phyloP scores from a whole-genome alignment of 179 eudicot species.

The Silene coronaria region DNA sequence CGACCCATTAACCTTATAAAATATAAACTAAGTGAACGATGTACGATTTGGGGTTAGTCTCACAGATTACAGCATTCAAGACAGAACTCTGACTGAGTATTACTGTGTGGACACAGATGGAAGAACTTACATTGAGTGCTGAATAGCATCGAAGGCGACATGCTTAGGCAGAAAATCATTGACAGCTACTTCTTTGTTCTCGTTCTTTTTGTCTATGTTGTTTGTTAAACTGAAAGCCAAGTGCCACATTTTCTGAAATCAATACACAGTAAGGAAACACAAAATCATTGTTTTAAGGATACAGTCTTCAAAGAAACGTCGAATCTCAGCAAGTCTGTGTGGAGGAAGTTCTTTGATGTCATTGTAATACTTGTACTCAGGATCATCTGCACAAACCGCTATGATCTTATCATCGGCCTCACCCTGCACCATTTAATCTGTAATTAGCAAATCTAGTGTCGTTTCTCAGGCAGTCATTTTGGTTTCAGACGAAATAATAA shows the following conservation, averaged over 20 bases:
- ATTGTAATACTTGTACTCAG: slow-evolving; percentile 70
- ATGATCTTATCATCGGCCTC: slow-evolving; percentile 87
- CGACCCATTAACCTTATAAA: too few relatives aligned
- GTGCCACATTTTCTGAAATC: background rate
- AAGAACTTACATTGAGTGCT: slow-evolving; percentile 65
- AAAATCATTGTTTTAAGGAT: slow-evolving; percentile 33
- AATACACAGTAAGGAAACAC: background rate
- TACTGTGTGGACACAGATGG: background rate
- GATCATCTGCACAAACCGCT: slow-evolving; percentile 92
- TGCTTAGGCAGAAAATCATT: slow-evolving; percentile 61
- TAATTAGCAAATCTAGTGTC: background rate
- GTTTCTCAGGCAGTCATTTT: background rate
- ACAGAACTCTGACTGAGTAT: background rate
- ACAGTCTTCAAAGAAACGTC: slow-evolving; percentile 85
- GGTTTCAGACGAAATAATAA: slow-evolving; percentile 2
- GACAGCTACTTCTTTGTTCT: slow-evolving; percentile 91
- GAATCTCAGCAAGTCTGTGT: slow-evolving; percentile 68
- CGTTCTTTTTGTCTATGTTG: slow-evolving; percentile 80
- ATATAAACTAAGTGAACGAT: too few relatives aligned
- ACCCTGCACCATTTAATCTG: slow-evolving; percentile 35
- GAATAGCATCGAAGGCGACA: slow-evolving; percentile 63
- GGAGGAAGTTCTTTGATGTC: slow-evolving; percentile 84
- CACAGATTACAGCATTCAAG: background rate
- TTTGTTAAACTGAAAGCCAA: slow-evolving; percentile 22
- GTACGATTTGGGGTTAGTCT: too few relatives aligned